These are phyloP conservation scores for Inga leiocalycina DNA, from an alignment of 306 rosid species.

Conservation along the genomic window DNA sequence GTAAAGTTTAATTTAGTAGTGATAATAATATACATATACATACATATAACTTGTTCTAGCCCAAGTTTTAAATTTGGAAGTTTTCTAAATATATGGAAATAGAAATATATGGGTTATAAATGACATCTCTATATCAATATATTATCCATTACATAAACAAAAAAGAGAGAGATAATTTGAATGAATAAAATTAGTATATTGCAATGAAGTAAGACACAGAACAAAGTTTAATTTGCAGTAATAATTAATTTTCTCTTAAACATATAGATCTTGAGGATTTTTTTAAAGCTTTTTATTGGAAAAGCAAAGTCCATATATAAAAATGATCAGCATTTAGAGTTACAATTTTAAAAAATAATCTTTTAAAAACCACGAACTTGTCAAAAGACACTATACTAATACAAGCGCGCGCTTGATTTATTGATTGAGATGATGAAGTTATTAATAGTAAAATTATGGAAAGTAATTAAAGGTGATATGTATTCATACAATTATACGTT, in stretches of 20 bases:
- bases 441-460: neutral
- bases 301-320: neutral
- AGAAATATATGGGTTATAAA: neutral
- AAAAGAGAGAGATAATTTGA: neutral
- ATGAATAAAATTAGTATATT: neutral
- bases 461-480: neutral
- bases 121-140: neutral
- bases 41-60: neutral
- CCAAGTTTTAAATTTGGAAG: neutral
- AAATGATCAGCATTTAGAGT: neutral
- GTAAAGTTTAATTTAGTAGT: too few species aligned
- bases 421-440: neutral
- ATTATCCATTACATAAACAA: neutral
- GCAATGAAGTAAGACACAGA: neutral
- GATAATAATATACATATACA: too few species aligned
- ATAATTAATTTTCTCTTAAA: neutral
- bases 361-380: neutral
- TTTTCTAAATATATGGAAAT: neutral
- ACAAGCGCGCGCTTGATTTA: neutral
- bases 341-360: neutral
- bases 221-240: neutral
- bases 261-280: neutral
- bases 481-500: neutral
- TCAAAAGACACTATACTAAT: neutral
- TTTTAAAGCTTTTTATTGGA: neutral